These are phyloP conservation scores for Magnaporthiopsis poae DNA, from an alignment of 2,329 filamentous ascomycete genomes.

Conservation along the genomic window DNA sequence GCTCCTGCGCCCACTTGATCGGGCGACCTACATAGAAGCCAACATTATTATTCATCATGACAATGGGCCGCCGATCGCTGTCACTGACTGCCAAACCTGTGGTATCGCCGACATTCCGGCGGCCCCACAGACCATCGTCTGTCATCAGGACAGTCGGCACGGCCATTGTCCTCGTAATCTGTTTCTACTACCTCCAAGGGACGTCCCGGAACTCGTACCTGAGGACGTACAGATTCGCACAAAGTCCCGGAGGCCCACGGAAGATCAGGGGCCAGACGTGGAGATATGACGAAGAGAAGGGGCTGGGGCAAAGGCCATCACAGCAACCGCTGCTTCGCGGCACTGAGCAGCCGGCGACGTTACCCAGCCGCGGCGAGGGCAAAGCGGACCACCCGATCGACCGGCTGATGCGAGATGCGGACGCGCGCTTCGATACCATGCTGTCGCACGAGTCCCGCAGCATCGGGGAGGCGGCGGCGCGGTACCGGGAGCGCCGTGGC, in stretches of 20 bases:
- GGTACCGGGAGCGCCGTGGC: conserved; percentile 46
- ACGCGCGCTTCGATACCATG: conserved; percentile 30
- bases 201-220: neutral
- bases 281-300: neutral
- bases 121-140: conserved; percentile 28
- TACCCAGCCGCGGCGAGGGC: neutral
- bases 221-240: neutral
- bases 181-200: conserved; percentile 22
- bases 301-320: neutral
- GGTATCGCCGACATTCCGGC: conserved; percentile 28
- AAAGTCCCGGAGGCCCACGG: neutral
- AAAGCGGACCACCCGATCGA: conserved; percentile 38
- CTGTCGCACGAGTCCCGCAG: conserved; percentile 36
- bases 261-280: neutral
- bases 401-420: conserved; percentile 37
- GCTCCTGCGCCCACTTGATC: no score
- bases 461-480: conserved; percentile 41
- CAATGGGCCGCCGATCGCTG: neutral
- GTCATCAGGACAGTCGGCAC: conserved; percentile 28
- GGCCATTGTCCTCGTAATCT: conserved; percentile 22
- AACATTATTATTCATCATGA: no score
- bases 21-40: no score
- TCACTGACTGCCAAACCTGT: conserved; percentile 12
- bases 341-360: neutral
- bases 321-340: neutral